Evolutionary conservation across 2,329 filamentous ascomycete species (phyloP).

Genomic region (Stemphylium lycopersici): DNA sequence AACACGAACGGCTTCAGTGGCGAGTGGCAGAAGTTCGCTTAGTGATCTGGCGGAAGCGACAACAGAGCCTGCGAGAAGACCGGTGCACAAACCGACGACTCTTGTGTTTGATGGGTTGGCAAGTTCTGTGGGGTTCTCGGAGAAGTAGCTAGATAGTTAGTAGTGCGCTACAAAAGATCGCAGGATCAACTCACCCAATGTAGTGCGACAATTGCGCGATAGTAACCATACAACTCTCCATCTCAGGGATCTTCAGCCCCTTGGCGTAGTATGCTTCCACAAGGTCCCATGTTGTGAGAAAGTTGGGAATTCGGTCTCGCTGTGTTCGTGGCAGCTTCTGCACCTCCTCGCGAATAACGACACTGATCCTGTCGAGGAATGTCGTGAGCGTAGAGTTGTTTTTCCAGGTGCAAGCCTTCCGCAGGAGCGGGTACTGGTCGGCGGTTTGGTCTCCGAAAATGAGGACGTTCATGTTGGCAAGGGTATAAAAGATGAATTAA

Average conservation of each 20-base stretch:
- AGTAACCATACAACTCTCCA: slow-evolving; percentile 70
- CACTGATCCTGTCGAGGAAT: slow-evolving; percentile 65
- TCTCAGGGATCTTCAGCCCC: slow-evolving; percentile 62
- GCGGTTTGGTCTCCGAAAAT: slow-evolving; percentile 76
- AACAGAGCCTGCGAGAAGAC: slow-evolving; percentile 71
- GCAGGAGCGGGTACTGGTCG: slow-evolving; percentile 68
- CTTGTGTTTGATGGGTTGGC: slow-evolving; percentile 57
- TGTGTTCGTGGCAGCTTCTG: slow-evolving; percentile 63
- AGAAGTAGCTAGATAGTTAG: slow-evolving; percentile 52
- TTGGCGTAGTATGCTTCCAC: slow-evolving; percentile 68
- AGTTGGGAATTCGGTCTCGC: slow-evolving; percentile 65
- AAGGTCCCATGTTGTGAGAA: slow-evolving; percentile 67
- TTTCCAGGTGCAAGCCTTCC: slow-evolving; percentile 55
- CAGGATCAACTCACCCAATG: slow-evolving; percentile 63
- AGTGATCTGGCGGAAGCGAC: slow-evolving; percentile 68
- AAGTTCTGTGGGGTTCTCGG: slow-evolving; percentile 61
- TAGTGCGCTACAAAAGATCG: not conserved
- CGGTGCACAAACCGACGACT: slow-evolving; percentile 71
- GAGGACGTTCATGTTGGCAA: slow-evolving; percentile 56
- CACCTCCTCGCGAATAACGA: slow-evolving; percentile 66
- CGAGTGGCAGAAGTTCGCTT: slow-evolving; percentile 66
- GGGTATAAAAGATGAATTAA: slow-evolving; percentile 35
- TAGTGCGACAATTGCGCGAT: slow-evolving; percentile 71
- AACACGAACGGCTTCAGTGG: slow-evolving; percentile 68
- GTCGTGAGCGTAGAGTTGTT: slow-evolving; percentile 65